Evolutionary conservation across 345 rosid genomes (phyloP).

Genomic region (Populus davidiana): DNA sequence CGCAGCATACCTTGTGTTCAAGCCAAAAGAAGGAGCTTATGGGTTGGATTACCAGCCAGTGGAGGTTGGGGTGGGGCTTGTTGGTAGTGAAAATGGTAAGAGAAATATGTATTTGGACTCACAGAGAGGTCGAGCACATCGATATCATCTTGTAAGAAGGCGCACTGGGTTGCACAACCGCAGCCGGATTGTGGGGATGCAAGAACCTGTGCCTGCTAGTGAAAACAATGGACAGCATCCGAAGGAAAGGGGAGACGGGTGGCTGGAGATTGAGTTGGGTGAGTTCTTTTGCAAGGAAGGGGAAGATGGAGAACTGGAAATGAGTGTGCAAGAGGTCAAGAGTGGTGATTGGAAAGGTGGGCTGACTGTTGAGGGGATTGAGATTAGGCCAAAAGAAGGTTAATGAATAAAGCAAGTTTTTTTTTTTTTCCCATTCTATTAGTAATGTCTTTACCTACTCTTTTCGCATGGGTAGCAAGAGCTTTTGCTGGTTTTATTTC

Average conservation of each 20-base stretch:
- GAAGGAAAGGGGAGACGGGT: constrained; percentile 29
- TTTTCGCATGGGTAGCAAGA: background rate
- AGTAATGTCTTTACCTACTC: background rate
- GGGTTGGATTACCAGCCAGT: constrained; percentile 17
- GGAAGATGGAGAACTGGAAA: constrained; percentile 15
- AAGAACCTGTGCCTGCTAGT: background rate
- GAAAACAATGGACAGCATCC: background rate
- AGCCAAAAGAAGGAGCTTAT: background rate
- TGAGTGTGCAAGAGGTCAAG: constrained; percentile 22
- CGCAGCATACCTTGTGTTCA: constrained; percentile 37
- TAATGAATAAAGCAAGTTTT: background rate
- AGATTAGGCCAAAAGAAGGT: constrained; percentile 33
- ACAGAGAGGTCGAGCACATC: constrained; percentile 2
- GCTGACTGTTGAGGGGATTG: constrained; percentile 37
- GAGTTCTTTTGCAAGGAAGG: constrained; percentile 22
- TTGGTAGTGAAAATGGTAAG: background rate
- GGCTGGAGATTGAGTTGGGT: constrained; percentile 35
- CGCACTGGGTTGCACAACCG: background rate
- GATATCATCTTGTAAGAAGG: background rate
- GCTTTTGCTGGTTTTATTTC: background rate
- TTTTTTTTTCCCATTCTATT: background rate
- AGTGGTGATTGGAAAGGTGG: constrained; percentile 15
- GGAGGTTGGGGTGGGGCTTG: constrained; percentile 21
- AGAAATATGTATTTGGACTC: constrained; percentile 12
- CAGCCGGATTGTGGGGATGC: background rate